Conservation (phyloP, 345 rosid genomes). For the Eucalyptus polyanthemos region DNA sequence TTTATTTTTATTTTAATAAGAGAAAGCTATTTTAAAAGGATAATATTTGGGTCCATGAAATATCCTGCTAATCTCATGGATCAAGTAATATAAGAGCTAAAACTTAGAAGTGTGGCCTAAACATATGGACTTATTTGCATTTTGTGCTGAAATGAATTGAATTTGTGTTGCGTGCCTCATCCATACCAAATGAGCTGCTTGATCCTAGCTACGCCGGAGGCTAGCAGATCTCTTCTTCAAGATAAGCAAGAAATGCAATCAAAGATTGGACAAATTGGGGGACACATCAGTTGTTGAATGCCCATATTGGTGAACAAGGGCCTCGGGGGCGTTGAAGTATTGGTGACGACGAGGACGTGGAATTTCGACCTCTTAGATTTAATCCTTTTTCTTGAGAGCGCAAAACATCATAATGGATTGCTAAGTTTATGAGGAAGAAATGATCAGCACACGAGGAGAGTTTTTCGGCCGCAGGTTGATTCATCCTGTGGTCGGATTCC, state of each 20-base stretch:
- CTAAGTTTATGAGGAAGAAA: not conserved
- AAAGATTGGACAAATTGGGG: not conserved
- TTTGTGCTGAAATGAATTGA: not conserved
- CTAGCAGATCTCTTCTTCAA: not conserved
- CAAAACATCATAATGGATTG: not conserved
- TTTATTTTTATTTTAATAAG: not conserved
- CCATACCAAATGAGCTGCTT: not conserved
- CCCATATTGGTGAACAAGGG: not conserved
- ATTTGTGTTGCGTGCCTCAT: not conserved
- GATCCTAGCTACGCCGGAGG: not conserved
- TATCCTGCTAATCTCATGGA: not conserved
- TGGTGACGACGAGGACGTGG: not conserved
- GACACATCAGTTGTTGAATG: not conserved
- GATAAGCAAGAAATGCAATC: not conserved
- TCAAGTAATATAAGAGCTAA: not conserved
- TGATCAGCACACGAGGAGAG: not conserved
- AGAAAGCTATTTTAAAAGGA: not conserved
- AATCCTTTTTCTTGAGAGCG: not conserved
- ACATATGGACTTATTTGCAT: not conserved
- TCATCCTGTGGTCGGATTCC: not conserved
- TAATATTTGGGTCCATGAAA: not conserved
- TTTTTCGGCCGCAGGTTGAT: not conserved
- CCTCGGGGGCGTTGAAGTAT: not conserved
- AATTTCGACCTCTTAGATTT: not conserved
- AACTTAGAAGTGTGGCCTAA: not conserved